Evolutionary conservation across 2,329 filamentous ascomycete genomes (phyloP).

Genomic region (Xylaria sp.): DNA sequence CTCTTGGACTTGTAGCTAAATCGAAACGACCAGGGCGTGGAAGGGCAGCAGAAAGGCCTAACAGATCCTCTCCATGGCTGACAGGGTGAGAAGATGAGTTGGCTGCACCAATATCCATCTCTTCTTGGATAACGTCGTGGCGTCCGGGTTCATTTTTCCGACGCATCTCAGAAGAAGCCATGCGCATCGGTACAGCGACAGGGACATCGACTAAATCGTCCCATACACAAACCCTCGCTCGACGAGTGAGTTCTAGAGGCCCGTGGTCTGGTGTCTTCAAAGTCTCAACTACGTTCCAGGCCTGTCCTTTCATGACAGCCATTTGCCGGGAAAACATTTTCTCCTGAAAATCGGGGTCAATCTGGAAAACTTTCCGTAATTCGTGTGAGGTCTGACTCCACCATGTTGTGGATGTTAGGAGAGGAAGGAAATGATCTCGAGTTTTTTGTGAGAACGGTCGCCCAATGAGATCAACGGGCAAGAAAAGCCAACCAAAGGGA

Average conservation of each 20-base stretch:
- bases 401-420: slow-evolving; percentile 94
- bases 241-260: slow-evolving; percentile 88
- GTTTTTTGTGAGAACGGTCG: slow-evolving; percentile 96
- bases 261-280: slow-evolving; percentile 93
- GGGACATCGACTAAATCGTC: slow-evolving; percentile 97
- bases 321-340: slow-evolving; percentile 99
- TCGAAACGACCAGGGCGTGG: slow-evolving; percentile 83
- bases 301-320: slow-evolving; percentile 98
- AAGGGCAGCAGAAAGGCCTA: slow-evolving; percentile 73
- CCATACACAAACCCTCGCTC: slow-evolving; percentile 95
- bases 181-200: slow-evolving; percentile 88
- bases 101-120: slow-evolving; percentile 88
- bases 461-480: slow-evolving; percentile 95
- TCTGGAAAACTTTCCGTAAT: slow-evolving; percentile 85
- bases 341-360: slow-evolving; percentile 96
- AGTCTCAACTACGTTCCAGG: slow-evolving; percentile 99
- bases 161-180: slow-evolving; percentile 85
- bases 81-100: slow-evolving; percentile 63
- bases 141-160: slow-evolving; percentile 66
- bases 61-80: slow-evolving; percentile 70
- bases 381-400: slow-evolving; percentile 94
- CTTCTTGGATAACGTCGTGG: slow-evolving; percentile 73
- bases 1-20: slow-evolving; percentile 61
- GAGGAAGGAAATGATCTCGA: slow-evolving; percentile 91
- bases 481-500: slow-evolving; percentile 97